Percentiles rank a stretch among this genome's conserved stretches.
Conservation (phyloP, 2,329 filamentous ascomycete species). For the Rhynchosporium graminicola region DNA sequence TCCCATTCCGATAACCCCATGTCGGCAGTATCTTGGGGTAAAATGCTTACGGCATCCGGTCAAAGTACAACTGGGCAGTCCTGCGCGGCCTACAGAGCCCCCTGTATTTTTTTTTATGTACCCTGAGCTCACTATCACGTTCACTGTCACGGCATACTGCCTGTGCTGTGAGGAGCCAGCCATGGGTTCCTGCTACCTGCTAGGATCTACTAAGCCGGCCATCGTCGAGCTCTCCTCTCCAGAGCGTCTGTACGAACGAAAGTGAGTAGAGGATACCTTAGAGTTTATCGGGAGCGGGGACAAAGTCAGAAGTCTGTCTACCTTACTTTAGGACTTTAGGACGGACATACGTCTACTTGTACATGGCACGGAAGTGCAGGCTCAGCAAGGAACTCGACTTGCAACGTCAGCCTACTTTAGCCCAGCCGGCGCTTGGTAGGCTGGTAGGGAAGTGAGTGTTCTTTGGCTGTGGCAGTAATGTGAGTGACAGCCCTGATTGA, state of each 20-base stretch:
- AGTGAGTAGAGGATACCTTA: background rate
- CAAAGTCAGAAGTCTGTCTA: no score
- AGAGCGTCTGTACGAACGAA: conserved; percentile 1
- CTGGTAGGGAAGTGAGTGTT: background rate
- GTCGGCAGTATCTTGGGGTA: background rate
- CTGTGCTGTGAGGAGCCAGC: conserved; percentile 1
- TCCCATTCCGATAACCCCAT: conserved; percentile 3
- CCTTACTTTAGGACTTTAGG: no score
- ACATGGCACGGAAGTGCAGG: background rate
- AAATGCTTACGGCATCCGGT: background rate
- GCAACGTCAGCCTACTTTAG: conserved; percentile 10
- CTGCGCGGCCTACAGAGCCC: conserved; percentile 16
- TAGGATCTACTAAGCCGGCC: conserved; percentile 3
- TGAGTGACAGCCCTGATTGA: conserved; percentile 2
- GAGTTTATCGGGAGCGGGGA: no score
- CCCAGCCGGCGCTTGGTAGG: conserved; percentile 5
- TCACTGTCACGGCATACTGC: conserved; percentile 6
- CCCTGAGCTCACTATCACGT: background rate
- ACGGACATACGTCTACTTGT: no score
- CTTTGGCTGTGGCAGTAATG: background rate
- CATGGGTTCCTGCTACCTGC: background rate
- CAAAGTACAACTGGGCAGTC: conserved; percentile 10
- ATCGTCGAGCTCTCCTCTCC: background rate
- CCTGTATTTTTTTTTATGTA: conserved; percentile 26
- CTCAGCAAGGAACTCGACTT: conserved; percentile 1